phyloP scores from a whole-genome alignment of 1,284 basidiomycete genomes.

The Ustilago lituana region DNA sequence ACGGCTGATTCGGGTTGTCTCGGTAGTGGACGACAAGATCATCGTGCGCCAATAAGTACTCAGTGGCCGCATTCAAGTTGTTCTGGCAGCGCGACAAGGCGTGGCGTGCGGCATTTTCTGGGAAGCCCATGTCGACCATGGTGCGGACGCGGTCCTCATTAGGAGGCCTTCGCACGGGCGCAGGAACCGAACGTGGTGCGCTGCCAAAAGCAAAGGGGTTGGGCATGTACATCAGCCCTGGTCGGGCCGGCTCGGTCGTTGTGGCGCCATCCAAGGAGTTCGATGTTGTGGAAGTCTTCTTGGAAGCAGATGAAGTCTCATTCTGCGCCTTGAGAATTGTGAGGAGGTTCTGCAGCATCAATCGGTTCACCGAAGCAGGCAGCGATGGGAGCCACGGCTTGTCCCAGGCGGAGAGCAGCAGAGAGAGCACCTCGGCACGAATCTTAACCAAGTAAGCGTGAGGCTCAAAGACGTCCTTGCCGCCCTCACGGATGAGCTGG shows the following conservation, averaged over 20 bases:
- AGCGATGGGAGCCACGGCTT: conserved; percentile 83
- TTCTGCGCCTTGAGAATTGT: conserved; percentile 82
- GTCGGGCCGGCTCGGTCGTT: conserved; percentile 13
- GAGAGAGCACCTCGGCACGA: conserved; percentile 77
- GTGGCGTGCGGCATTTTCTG: conserved; percentile 81
- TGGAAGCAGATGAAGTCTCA: conserved; percentile 39
- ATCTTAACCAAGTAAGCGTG: conserved; percentile 85
- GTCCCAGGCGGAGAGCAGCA: conserved; percentile 80
- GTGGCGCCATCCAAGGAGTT: conserved; percentile 8
- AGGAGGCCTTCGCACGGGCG: conserved; percentile 33
- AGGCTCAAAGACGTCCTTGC: conserved; percentile 74
- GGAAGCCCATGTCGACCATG: conserved; percentile 96
- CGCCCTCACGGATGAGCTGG: conserved; percentile 69
- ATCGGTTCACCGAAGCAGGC: conserved; percentile 72
- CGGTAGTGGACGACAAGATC: conserved; percentile 50
- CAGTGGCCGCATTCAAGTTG: conserved; percentile 88
- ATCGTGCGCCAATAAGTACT: conserved; percentile 76
- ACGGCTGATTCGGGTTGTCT: conserved; percentile 40
- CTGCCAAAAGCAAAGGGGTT: conserved; percentile 41
- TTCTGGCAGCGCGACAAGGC: conserved; percentile 86
- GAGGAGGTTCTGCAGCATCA: conserved; percentile 79
- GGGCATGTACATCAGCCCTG: conserved; percentile 30
- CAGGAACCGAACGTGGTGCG: conserved; percentile 27
- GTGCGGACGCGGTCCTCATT: conserved; percentile 75
- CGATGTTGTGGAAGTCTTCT: conserved; percentile 15